A percentile compares a stretch with the other conserved stretches of the same genome.
These are phyloP conservation scores for Aspergillus spinulosporus DNA, from an alignment of 2,329 filamentous ascomycete genomes.

Conservation along the genomic window DNA sequence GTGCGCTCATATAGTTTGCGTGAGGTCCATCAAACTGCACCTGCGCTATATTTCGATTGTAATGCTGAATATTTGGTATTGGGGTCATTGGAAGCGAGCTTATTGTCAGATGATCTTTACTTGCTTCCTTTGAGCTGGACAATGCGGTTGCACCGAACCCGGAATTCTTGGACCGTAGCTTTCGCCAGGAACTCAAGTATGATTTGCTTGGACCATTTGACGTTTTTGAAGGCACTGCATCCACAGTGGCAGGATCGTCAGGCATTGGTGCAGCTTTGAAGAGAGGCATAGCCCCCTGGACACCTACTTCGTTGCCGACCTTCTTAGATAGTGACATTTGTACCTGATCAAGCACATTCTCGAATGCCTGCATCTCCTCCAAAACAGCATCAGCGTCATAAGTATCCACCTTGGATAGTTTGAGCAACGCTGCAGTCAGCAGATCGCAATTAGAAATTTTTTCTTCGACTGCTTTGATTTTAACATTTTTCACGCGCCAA, in stretches of 20 bases:
- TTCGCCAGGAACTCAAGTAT: slow-evolving; percentile 83
- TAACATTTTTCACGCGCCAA: slow-evolving; percentile 91
- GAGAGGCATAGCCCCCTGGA: slow-evolving; percentile 68
- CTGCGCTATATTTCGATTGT: slow-evolving; percentile 68
- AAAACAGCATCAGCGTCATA: slow-evolving; percentile 88
- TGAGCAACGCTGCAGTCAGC: slow-evolving; percentile 82
- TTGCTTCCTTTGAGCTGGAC: slow-evolving; percentile 45
- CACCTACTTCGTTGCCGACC: slow-evolving; percentile 88
- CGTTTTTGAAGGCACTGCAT: slow-evolving; percentile 47
- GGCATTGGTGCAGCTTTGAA: slow-evolving; percentile 64
- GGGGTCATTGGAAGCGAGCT: slow-evolving; percentile 75
- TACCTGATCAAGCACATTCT: slow-evolving; percentile 81
- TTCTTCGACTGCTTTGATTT: slow-evolving; percentile 86
- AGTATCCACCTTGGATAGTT: slow-evolving; percentile 79
- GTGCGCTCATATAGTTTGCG: slow-evolving; percentile 83
- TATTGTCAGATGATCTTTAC: slow-evolving; percentile 65
- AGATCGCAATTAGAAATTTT: slow-evolving; percentile 91
- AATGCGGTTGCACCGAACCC: slow-evolving; percentile 53
- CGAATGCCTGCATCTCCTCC: slow-evolving; percentile 90
- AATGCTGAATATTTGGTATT: slow-evolving; percentile 61
- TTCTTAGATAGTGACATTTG: slow-evolving; percentile 76
- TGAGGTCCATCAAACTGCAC: slow-evolving; percentile 79
- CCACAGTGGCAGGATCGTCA: slow-evolving; percentile 47
- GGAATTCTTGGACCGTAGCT: slow-evolving; percentile 86
- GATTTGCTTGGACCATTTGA: slow-evolving; percentile 70